phyloP scores from a whole-genome alignment of 2,329 filamentous ascomycete genomes.

The Fusarium citri region DNA sequence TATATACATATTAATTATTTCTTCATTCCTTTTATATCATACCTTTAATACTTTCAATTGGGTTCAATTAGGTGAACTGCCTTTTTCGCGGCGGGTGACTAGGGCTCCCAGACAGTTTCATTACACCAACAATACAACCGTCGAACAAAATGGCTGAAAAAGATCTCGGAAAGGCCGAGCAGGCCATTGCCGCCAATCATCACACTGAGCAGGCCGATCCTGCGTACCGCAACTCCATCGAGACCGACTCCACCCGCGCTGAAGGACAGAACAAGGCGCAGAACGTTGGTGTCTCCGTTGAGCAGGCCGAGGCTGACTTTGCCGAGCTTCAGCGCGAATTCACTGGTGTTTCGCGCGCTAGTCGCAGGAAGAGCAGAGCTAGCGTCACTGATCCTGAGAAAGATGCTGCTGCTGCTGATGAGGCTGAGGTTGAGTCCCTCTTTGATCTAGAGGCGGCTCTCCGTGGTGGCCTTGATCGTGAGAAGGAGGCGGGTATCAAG shows the following conservation, averaged over 20 bases:
- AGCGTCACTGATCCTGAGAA: slow-evolving; percentile 68
- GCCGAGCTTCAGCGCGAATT: slow-evolving; percentile 73
- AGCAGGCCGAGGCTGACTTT: slow-evolving; percentile 77
- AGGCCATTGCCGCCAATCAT: slow-evolving; percentile 47
- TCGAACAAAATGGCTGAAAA: slow-evolving; percentile 46
- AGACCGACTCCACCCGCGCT: slow-evolving; percentile 48
- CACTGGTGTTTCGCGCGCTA: slow-evolving; percentile 66
- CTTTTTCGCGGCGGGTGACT: slow-evolving; percentile 43
- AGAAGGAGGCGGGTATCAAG: slow-evolving; percentile 81
- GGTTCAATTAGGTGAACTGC: neutral
- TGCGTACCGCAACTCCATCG: slow-evolving; percentile 39
- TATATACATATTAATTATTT: slow-evolving; percentile 13
- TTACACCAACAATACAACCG: neutral
- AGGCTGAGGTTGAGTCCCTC: slow-evolving; percentile 58
- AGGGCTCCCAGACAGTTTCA: slow-evolving; percentile 44
- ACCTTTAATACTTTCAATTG: neutral
- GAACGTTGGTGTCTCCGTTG: slow-evolving; percentile 69
- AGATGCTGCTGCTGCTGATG: slow-evolving; percentile 52
- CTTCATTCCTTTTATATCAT: neutral
- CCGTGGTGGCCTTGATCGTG: slow-evolving; percentile 76
- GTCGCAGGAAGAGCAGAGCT: slow-evolving; percentile 49
- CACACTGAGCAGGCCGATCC: slow-evolving; percentile 43
- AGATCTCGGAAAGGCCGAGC: slow-evolving; percentile 46
- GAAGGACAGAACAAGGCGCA: slow-evolving; percentile 33
- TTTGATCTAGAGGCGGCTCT: slow-evolving; percentile 84